Evolutionary conservation across 2,329 filamentous ascomycete genomes (phyloP).

Genomic region (Piedraia hortae): DNA sequence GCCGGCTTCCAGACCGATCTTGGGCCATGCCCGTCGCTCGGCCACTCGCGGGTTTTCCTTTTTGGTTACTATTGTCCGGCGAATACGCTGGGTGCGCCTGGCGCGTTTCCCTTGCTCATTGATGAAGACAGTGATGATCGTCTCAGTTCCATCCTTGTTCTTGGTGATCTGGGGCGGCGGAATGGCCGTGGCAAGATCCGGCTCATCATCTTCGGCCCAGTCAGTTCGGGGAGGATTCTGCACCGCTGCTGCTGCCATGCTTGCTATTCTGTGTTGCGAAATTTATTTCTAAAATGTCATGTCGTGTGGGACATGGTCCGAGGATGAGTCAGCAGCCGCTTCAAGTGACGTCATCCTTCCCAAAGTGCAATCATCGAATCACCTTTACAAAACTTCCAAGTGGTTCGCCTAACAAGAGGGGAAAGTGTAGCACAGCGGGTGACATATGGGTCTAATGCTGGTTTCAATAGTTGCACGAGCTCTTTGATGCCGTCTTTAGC

Average conservation of each 20-base stretch:
- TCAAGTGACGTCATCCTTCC: too few species aligned
- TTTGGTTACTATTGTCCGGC: slow-evolving; percentile 69
- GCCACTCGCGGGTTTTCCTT: slow-evolving; percentile 94
- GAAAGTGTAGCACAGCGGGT: too few species aligned
- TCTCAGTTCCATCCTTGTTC: slow-evolving; percentile 98
- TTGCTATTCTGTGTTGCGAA: not conserved
- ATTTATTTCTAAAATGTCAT: not conserved
- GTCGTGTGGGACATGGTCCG: slow-evolving; percentile 1
- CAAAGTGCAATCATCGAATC: too few species aligned
- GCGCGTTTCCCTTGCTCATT: slow-evolving; percentile 90
- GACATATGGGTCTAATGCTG: too few species aligned
- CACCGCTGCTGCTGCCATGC: slow-evolving; percentile 10
- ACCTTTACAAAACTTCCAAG: too few species aligned
- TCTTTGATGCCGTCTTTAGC: too few species aligned
- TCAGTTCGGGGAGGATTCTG: slow-evolving; percentile 28
- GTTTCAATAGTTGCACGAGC: too few species aligned
- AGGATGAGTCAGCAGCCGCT: too few species aligned
- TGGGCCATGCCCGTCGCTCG: slow-evolving; percentile 73
- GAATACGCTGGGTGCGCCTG: slow-evolving; percentile 89
- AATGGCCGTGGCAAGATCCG: slow-evolving; percentile 55
- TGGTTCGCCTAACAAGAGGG: too few species aligned
- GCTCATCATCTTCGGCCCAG: slow-evolving; percentile 75
- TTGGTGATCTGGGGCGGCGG: slow-evolving; percentile 68
- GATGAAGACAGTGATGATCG: slow-evolving; percentile 65
- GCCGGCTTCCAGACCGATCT: slow-evolving; percentile 77